phyloP scores from a whole-genome alignment of 2,329 filamentous ascomycete species.

The Arthrobotrys sinensis region DNA sequence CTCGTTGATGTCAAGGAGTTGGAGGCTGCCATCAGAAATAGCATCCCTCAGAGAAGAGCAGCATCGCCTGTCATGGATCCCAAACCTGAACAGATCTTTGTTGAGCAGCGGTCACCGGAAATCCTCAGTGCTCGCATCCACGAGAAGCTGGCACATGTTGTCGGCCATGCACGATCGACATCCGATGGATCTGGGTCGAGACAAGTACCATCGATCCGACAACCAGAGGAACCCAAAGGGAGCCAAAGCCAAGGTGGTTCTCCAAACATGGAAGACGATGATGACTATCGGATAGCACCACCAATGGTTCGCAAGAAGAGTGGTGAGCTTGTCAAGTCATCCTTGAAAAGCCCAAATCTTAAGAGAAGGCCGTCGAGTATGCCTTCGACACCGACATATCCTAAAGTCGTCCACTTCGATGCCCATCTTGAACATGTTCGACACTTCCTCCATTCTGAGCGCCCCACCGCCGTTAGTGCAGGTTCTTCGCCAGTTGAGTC shows the following conservation, averaged over 20 bases:
- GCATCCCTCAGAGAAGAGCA: slow-evolving; percentile 78
- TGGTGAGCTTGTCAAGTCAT: slow-evolving; percentile 93
- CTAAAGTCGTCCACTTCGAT: slow-evolving; percentile 98
- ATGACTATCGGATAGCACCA: slow-evolving; percentile 78
- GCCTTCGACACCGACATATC: slow-evolving; percentile 95
- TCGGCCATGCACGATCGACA: slow-evolving; percentile 69
- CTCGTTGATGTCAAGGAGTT: slow-evolving; percentile 75
- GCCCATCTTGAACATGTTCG: slow-evolving; percentile 95
- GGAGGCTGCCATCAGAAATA: slow-evolving; percentile 81
- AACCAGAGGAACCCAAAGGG: slow-evolving; percentile 29
- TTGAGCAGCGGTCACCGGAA: slow-evolving; percentile 65
- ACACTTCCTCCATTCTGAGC: slow-evolving; percentile 94
- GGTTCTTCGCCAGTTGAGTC: slow-evolving; percentile 90
- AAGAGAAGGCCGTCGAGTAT: slow-evolving; percentile 90
- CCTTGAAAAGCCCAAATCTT: slow-evolving; percentile 80
- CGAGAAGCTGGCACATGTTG: slow-evolving; percentile 50
- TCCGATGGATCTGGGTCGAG: slow-evolving; percentile 72
- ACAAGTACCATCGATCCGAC: slow-evolving; percentile 67
- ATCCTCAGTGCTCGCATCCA: slow-evolving; percentile 64
- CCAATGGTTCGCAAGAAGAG: slow-evolving; percentile 98
- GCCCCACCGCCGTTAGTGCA: slow-evolving; percentile 94
- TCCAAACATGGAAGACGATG: slow-evolving; percentile 72
- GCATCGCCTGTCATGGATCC: slow-evolving; percentile 72
- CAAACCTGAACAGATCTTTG: slow-evolving; percentile 63
- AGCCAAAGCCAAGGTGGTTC: slow-evolving; percentile 45